Evolutionary conservation across 2,329 filamentous ascomycete genomes (phyloP).

Genomic region (Nigrospora sphaerica): DNA sequence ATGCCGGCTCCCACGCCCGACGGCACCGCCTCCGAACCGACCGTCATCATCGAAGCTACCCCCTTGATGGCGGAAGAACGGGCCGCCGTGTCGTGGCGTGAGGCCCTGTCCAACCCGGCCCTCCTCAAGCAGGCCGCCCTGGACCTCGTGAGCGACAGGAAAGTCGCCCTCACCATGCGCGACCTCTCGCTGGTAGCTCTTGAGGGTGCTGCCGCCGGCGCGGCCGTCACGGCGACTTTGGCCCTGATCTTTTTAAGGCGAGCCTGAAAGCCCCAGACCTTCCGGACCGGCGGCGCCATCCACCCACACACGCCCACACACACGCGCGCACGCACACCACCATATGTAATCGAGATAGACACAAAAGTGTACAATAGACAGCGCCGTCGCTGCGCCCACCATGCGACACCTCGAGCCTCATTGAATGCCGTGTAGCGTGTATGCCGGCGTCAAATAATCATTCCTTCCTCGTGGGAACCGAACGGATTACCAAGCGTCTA

Average conservation of each 20-base stretch:
- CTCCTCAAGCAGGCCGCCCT: conserved; percentile 41
- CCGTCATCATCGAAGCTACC: conserved; percentile 6
- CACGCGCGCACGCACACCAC: no score
- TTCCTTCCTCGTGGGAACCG: no score
- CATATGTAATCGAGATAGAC: no score
- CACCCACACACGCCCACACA: no score
- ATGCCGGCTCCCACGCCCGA: neutral
- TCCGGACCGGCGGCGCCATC: no score
- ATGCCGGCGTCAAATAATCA: no score
- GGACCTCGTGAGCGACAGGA: conserved; percentile 61
- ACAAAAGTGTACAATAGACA: no score
- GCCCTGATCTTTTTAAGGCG: conserved; percentile 26
- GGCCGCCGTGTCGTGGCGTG: conserved; percentile 29
- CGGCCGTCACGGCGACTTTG: conserved; percentile 48
- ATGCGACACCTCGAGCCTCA: no score
- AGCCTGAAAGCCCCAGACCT: conserved; percentile 3
- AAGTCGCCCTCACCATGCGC: conserved; percentile 56
- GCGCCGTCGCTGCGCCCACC: no score
- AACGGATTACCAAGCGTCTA: no score
- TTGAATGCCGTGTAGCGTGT: no score
- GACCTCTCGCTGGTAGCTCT: conserved; percentile 65
- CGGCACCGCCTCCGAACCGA: conserved; percentile 1
- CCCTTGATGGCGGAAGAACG: conserved; percentile 4
- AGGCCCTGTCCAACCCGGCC: conserved; percentile 30
- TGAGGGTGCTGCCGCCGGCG: conserved; percentile 62